A percentile compares a stretch with the other conserved stretches of the same genome.
These are phyloP conservation scores for Fusarium newnesense DNA, from an alignment of 2,329 filamentous ascomycete species.

Conservation along the genomic window DNA sequence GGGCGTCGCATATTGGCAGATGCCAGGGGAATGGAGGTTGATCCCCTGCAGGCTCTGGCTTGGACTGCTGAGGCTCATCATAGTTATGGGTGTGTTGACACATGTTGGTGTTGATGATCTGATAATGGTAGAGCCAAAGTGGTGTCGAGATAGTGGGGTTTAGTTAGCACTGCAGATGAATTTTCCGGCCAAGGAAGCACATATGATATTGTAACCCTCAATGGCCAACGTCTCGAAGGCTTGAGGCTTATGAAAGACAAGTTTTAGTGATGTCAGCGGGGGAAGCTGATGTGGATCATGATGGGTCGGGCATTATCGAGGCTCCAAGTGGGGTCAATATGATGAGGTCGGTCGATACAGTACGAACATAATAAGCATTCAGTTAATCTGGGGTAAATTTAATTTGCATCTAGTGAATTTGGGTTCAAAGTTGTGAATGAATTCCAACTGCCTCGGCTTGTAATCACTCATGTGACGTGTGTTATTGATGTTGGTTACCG, in stretches of 20 bases:
- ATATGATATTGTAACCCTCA: conserved; percentile 1
- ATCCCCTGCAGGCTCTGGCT: neutral
- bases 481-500: neutral
- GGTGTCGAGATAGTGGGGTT: neutral
- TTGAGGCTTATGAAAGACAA: conserved; percentile 1
- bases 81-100: conserved; percentile 16
- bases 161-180: neutral
- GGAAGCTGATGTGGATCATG: conserved; percentile 23
- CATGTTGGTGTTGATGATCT: conserved; percentile 6
- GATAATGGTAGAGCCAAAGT: neutral
- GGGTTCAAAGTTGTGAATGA: neutral
- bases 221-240: neutral
- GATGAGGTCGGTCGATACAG: neutral
- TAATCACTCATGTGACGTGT: conserved; percentile 15
- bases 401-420: neutral
- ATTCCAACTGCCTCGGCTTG: conserved; percentile 15
- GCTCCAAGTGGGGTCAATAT: conserved; percentile 23
- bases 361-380: neutral
- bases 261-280: conserved; percentile 28
- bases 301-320: conserved; percentile 1
- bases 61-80: conserved; percentile 3
- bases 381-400: neutral
- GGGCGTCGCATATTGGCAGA: conserved; percentile 77
- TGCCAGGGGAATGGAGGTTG: conserved; percentile 71
- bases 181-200: neutral